These are phyloP conservation scores for Corchorus capsularis DNA, from an alignment of 345 rosid species.

Conservation along the genomic window DNA sequence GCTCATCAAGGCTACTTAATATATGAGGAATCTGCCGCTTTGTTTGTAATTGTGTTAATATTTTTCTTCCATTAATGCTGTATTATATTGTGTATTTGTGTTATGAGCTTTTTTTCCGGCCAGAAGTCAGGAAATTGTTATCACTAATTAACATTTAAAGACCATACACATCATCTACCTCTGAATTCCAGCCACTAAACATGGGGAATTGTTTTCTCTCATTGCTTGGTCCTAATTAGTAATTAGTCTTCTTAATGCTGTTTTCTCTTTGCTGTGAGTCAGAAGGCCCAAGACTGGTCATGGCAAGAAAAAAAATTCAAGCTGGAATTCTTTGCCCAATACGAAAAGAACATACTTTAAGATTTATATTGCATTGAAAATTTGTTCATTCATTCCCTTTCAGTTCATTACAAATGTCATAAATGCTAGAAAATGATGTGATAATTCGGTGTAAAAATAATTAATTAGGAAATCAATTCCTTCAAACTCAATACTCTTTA, in stretches of 20 bases:
- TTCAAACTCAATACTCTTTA: not conserved
- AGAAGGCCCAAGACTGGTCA: not conserved
- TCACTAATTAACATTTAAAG: too few species aligned
- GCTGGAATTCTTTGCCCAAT: not conserved
- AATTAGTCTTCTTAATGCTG: too few species aligned
- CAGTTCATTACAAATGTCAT: not conserved
- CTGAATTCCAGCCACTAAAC: not conserved
- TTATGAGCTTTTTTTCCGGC: not conserved
- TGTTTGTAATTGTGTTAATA: not conserved
- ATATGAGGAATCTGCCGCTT: not conserved
- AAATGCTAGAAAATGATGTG: not conserved
- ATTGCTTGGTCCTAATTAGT: not conserved
- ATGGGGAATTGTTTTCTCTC: not conserved
- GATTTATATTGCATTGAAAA: not conserved
- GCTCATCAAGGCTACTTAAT: not conserved
- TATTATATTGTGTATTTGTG: not conserved
- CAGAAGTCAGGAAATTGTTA: not conserved
- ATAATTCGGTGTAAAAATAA: not conserved
- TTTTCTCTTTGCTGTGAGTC: not conserved
- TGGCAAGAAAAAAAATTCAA: not conserved
- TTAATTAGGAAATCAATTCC: not conserved
- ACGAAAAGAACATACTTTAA: not conserved
- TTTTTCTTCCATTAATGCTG: not conserved
- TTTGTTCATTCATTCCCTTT: not conserved
- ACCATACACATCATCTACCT: not conserved